Evolutionary conservation across 768 basidiomycete species (phyloP).

Genomic region (Amanita exitialis): DNA sequence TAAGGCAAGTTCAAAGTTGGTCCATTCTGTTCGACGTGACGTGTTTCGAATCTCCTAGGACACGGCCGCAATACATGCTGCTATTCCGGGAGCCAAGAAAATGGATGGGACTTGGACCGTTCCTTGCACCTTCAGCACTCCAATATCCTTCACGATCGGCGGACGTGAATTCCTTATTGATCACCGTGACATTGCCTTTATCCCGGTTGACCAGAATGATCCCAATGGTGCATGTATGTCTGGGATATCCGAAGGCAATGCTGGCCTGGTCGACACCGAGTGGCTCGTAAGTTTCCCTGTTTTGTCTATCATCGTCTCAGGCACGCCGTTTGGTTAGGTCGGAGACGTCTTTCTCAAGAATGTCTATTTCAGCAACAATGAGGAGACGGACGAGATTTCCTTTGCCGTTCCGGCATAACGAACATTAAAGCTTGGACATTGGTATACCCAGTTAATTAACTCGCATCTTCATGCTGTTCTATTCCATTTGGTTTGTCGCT

Average conservation of each 20-base stretch:
- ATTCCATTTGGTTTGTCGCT: conserved; percentile 3
- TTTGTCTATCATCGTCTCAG: not conserved
- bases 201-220: conserved; percentile 37
- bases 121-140: conserved; percentile 50
- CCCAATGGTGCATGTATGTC: conserved; percentile 47
- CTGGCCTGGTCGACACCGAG: conserved; percentile 33
- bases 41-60: conserved; percentile 26
- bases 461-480: not conserved
- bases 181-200: conserved; percentile 44
- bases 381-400: conserved; percentile 21
- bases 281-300: conserved; percentile 49
- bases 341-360: conserved; percentile 34
- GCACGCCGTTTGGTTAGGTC: conserved; percentile 13
- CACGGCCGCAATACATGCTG: conserved; percentile 41
- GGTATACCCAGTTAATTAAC: not conserved
- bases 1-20: not conserved
- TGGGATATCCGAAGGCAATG: conserved; percentile 44
- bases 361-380: conserved; percentile 29
- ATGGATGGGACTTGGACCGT: conserved; percentile 46
- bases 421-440: not conserved
- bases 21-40: not conserved
- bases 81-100: conserved; percentile 44
- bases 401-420: conserved; percentile 18
- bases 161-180: conserved; percentile 47
- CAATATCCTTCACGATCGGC: conserved; percentile 50